Evolutionary conservation across 805 yeast genomes (phyloP).

Genomic region (Helenozyma rhizophorensis): DNA sequence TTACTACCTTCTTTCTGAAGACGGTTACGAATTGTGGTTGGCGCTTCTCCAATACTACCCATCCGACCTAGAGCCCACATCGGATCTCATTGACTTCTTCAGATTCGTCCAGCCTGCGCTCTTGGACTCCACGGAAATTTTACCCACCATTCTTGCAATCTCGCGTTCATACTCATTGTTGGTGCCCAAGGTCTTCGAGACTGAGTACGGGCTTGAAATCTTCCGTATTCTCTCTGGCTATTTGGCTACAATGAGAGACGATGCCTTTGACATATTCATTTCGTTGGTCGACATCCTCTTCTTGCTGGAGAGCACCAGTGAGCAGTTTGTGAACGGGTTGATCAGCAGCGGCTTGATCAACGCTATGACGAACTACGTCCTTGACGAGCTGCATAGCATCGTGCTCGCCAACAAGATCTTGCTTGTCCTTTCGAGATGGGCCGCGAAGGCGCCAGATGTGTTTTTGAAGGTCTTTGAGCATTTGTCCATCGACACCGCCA

Average conservation of each 20-base stretch:
- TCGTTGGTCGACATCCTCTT: slow-evolving; percentile 51
- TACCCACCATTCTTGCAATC: slow-evolving; percentile 59
- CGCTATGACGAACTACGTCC: slow-evolving; percentile 36
- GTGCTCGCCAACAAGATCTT: slow-evolving; percentile 35
- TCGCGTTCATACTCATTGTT: slow-evolving; percentile 58
- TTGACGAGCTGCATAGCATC: slow-evolving; percentile 42
- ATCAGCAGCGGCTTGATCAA: slow-evolving; percentile 43
- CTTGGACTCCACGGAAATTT: slow-evolving; percentile 66
- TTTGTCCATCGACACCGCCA: slow-evolving; percentile 20
- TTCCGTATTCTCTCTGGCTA: slow-evolving; percentile 52
- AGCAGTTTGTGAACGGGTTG: slow-evolving; percentile 25
- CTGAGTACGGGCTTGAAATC: slow-evolving; percentile 33
- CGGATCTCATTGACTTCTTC: slow-evolving; percentile 42
- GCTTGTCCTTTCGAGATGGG: slow-evolving; percentile 34
- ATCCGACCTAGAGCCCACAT: slow-evolving; percentile 20
- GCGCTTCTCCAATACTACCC: slow-evolving; percentile 63
- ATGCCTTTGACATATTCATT: slow-evolving; percentile 53
- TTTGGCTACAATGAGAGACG: slow-evolving; percentile 63
- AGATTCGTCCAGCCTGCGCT: slow-evolving; percentile 56
- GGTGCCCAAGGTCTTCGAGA: slow-evolving; percentile 37
- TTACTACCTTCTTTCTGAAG: slow-evolving; percentile 67
- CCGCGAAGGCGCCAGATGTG: slow-evolving; percentile 28
- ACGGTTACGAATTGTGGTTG: slow-evolving; percentile 84
- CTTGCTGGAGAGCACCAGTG: slow-evolving; percentile 23
- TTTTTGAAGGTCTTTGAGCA: slow-evolving; percentile 31